A percentile compares a stretch with the other conserved stretches of the same genome.
These are phyloP conservation scores for Monilinia fructigena DNA, from an alignment of 2,329 filamentous ascomycete species.

Conservation along the genomic window DNA sequence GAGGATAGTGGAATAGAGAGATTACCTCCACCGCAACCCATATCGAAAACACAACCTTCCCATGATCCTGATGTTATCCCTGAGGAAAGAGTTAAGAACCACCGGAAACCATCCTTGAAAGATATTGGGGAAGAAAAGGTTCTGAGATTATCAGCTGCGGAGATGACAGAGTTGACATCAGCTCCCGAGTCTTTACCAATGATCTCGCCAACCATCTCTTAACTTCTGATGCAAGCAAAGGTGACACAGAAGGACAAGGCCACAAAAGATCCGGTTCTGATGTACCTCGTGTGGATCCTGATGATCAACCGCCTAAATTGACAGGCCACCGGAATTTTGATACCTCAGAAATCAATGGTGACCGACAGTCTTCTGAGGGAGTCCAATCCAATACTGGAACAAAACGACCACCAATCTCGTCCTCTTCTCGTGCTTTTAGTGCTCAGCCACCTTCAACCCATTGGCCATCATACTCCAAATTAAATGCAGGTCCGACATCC, in stretches of 20 bases:
- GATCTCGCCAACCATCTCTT: conserved; percentile 42
- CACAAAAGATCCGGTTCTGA: conserved; percentile 29
- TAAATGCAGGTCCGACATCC: conserved; percentile 29
- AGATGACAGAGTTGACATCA: conserved; percentile 58
- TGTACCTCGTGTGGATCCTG: conserved; percentile 23
- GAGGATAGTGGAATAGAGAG: not conserved
- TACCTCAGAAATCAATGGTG: conserved; percentile 26
- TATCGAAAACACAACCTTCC: conserved; percentile 30
- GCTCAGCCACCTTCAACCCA: conserved; percentile 30
- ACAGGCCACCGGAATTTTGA: conserved; percentile 25
- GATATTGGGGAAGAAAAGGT: conserved; percentile 42
- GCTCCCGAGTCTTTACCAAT: conserved; percentile 59
- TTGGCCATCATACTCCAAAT: conserved; percentile 32
- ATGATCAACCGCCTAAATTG: conserved; percentile 21
- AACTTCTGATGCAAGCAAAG: conserved; percentile 38
- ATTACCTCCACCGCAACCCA: conserved; percentile 29
- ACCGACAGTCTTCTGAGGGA: conserved; percentile 26
- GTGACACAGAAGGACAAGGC: conserved; percentile 35
- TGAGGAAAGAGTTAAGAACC: conserved; percentile 34
- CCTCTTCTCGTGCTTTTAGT: conserved; percentile 36
- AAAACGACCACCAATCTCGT: conserved; percentile 34
- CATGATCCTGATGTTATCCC: conserved; percentile 37
- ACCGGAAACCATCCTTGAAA: conserved; percentile 31
- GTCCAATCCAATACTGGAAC: conserved; percentile 24
- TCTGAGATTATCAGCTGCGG: conserved; percentile 55